Evolutionary conservation across 2,329 filamentous ascomycete species (phyloP).

Genomic region (Herpotrichia juniperi): DNA sequence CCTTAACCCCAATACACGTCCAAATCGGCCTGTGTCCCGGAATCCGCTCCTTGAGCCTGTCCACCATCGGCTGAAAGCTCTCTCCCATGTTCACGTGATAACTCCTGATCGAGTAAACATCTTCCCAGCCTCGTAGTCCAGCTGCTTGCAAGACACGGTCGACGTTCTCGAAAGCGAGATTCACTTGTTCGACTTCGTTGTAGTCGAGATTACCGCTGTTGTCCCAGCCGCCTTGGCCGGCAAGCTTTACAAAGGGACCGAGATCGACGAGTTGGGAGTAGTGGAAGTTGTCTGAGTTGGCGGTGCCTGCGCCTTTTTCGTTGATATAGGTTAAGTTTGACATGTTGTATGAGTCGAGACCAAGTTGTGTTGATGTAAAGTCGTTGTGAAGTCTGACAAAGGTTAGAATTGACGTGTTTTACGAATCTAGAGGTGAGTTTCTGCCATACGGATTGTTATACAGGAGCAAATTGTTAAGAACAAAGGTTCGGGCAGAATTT

Average conservation of each 20-base stretch:
- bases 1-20: background rate
- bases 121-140: background rate
- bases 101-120: conserved; percentile 5
- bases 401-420: too few species aligned
- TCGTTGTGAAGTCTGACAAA: too few species aligned
- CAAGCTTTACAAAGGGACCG: background rate
- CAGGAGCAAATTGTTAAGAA: too few species aligned
- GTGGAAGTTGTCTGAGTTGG: background rate
- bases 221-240: conserved; percentile 9
- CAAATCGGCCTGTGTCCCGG: conserved; percentile 2
- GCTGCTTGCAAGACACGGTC: background rate
- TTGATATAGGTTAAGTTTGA: background rate
- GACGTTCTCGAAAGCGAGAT: conserved; percentile 3
- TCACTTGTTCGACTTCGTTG: conserved; percentile 1
- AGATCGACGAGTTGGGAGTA: conserved; percentile 8
- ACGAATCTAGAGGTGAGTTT: too few species aligned
- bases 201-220: background rate
- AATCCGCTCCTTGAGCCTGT: background rate
- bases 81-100: conserved; percentile 2
- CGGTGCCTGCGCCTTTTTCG: background rate
- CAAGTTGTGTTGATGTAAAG: too few species aligned
- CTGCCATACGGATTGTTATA: too few species aligned
- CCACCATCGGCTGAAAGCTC: background rate
- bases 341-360: background rate
- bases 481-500: too few species aligned